Evolutionary conservation across 805 yeast genomes (phyloP), one percentile per base, ranked within the genome.

Genomic region (Candida michaelii): DNA sequence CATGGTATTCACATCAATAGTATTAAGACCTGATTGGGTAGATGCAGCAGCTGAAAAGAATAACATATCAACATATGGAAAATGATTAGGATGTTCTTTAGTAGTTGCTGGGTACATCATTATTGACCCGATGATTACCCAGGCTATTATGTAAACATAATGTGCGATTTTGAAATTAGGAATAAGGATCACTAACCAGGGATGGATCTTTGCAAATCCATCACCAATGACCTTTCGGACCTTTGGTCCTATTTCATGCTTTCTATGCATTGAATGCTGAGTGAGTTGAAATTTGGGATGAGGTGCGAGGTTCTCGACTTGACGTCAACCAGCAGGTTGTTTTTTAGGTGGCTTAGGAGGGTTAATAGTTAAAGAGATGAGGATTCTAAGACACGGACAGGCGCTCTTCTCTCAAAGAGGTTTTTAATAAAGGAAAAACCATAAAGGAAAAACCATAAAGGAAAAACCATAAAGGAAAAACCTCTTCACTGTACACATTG

Each of bases 1-100:
- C 43, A 90, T 50, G 0, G 69, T 62, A 58, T 88, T 88, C 29
- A 83, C 49, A 52, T 89, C 79, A 17, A 87, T 70, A 0, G 97
- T 84, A 58, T 89, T 89, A 42, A 93, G 66, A 0, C 99, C 99
- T 0, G 97, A 95, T 58, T 91, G 97, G 1, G 98, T 89, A 1
- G 83, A 65, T 0, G 93, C 80, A 9, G 95, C 91, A 9, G 82
- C 69, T 0, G 89, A 76, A 42, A 87, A 67, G 60, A 91, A 87
- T 25, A 93, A 65, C 1, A 85, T 80, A 66, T 93, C 98, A 34
- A 87, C 83, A 59, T 91, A 93, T 7, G 55, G 40, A 29, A 76
- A 56, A n/a, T n/a, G n/a, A n/a, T n/a, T n/a, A n/a, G n/a, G n/a
- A n/a, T n/a, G n/a, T n/a, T n/a, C n/a, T n/a, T n/a, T n/a, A 55